Evolutionary conservation across 495 filamentous ascomycete genomes (phyloP).

Genomic region (Talaromyces ruber): DNA sequence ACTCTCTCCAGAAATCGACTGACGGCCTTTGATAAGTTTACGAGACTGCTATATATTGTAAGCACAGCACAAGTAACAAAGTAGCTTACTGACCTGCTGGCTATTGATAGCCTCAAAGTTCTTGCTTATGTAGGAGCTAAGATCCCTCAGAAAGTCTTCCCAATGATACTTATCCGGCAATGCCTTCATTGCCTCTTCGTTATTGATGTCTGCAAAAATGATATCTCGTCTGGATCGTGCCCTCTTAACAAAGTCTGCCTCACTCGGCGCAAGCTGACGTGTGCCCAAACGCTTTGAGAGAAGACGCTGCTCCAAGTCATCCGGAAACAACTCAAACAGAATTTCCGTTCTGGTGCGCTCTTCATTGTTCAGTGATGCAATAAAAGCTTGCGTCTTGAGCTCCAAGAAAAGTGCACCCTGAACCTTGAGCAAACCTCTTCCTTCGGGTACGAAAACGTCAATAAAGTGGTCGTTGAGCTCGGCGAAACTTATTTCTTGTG

Average conservation of each 20-base stretch:
- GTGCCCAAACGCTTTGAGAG: slow-evolving; percentile 56
- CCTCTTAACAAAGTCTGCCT: slow-evolving; percentile 64
- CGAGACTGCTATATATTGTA: slow-evolving; percentile 23
- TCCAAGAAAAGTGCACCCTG: slow-evolving; percentile 68
- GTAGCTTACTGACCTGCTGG: slow-evolving; percentile 33
- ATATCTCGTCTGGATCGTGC: slow-evolving; percentile 57
- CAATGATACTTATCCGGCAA: slow-evolving; percentile 73
- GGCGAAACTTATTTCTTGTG: slow-evolving; percentile 71
- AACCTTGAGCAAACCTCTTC: slow-evolving; percentile 60
- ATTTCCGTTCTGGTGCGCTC: slow-evolving; percentile 58
- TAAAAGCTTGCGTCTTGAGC: slow-evolving; percentile 79
- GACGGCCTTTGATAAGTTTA: slow-evolving; percentile 34
- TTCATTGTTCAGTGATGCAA: slow-evolving; percentile 59
- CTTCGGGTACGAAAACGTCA: slow-evolving; percentile 73
- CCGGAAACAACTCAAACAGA: slow-evolving; percentile 66
- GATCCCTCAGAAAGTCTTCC: slow-evolving; percentile 65
- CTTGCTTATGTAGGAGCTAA: slow-evolving; percentile 67
- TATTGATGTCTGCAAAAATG: slow-evolving; percentile 53
- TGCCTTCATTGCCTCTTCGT: slow-evolving; percentile 49
- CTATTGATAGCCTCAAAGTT: slow-evolving; percentile 59
- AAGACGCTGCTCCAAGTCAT: slow-evolving; percentile 55
- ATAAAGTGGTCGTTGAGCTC: slow-evolving; percentile 81
- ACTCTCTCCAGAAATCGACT: slow-evolving; percentile 32
- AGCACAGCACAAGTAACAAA: slow-evolving; percentile 8
- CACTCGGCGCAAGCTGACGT: slow-evolving; percentile 56